A percentile compares a stretch with the other conserved stretches of the same genome.
These are phyloP conservation scores for Colletotrichum sp. DNA, from an alignment of 2,329 filamentous ascomycete genomes.

Conservation along the genomic window DNA sequence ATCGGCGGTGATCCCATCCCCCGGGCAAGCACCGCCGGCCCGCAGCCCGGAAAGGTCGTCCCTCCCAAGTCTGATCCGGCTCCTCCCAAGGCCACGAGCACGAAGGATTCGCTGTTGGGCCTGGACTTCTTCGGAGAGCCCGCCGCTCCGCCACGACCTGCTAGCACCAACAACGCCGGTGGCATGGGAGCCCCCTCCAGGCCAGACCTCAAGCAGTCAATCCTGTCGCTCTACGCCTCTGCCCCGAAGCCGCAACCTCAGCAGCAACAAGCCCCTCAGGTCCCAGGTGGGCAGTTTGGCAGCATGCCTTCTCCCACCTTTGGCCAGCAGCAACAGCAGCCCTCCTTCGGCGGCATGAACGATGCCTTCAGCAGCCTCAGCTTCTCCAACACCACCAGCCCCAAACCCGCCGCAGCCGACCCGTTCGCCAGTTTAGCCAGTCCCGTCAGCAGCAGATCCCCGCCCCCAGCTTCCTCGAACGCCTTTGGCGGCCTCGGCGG, in stretches of 20 bases:
- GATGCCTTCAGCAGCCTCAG: constrained; percentile 70
- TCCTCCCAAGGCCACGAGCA: constrained; percentile 70
- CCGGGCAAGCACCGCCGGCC: constrained; percentile 77
- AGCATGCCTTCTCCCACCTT: constrained; percentile 65
- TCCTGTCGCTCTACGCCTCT: constrained; percentile 91
- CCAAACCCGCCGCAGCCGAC: constrained; percentile 54
- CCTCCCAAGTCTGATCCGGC: constrained; percentile 68
- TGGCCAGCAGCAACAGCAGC: constrained; percentile 52
- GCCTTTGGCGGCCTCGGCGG: constrained; percentile 65
- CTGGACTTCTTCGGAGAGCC: constrained; percentile 88
- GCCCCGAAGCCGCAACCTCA: constrained; percentile 74
- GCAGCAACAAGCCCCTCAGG: constrained; percentile 54
- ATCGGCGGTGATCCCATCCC: constrained; percentile 78
- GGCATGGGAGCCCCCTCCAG: constrained; percentile 71
- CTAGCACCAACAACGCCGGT: constrained; percentile 75
- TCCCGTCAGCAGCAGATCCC: constrained; percentile 34
- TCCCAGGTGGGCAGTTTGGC: constrained; percentile 63
- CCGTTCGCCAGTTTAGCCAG: constrained; percentile 68
- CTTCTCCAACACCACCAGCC: constrained; percentile 43
- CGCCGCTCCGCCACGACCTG: constrained; percentile 76
- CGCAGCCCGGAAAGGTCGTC: constrained; percentile 57
- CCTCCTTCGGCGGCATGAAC: constrained; percentile 67
- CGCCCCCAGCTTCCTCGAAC: constrained; percentile 38
- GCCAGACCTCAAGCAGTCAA: constrained; percentile 96
- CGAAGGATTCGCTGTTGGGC: constrained; percentile 89